Conservation (phyloP, 2,329 filamentous ascomycete genomes). For the Colletotrichum melonis region DNA sequence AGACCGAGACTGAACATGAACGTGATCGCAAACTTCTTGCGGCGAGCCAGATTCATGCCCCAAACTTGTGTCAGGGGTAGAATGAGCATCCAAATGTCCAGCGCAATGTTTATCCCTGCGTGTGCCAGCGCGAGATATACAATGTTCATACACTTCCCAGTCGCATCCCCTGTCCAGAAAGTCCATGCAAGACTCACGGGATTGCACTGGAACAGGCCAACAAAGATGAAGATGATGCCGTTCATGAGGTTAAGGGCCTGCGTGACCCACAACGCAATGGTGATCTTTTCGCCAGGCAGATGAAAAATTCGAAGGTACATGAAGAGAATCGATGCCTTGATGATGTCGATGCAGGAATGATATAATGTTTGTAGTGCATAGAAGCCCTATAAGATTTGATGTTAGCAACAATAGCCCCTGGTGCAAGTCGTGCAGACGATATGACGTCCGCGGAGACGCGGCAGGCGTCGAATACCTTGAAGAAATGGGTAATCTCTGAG, state of each 20-base stretch:
- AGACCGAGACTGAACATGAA: conserved; percentile 26
- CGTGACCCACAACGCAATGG: conserved; percentile 6
- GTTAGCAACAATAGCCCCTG: neutral
- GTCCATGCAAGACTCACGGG: conserved; percentile 20
- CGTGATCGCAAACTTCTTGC: conserved; percentile 20
- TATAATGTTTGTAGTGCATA: conserved; percentile 16
- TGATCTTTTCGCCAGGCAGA: conserved; percentile 26
- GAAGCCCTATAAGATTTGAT: neutral
- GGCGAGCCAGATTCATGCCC: conserved; percentile 16
- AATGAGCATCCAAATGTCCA: conserved; percentile 29
- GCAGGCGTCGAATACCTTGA: neutral
- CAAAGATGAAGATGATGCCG: conserved; percentile 10
- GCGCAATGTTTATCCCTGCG: conserved; percentile 13
- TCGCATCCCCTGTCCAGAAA: conserved; percentile 18
- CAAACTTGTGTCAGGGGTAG: conserved; percentile 14
- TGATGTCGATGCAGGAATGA: conserved; percentile 23
- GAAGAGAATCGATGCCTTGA: conserved; percentile 31
- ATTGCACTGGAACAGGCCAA: conserved; percentile 11
- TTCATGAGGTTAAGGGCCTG: conserved; percentile 3
- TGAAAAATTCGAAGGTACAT: conserved; percentile 32
- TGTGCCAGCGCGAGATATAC: conserved; percentile 1
- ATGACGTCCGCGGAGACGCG: no score
- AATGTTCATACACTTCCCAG: conserved; percentile 13
- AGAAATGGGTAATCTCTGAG: neutral
- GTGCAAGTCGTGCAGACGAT: neutral